Conservation (phyloP, 164 flowering plant genomes). For the Cinnamomum micranthum region DNA sequence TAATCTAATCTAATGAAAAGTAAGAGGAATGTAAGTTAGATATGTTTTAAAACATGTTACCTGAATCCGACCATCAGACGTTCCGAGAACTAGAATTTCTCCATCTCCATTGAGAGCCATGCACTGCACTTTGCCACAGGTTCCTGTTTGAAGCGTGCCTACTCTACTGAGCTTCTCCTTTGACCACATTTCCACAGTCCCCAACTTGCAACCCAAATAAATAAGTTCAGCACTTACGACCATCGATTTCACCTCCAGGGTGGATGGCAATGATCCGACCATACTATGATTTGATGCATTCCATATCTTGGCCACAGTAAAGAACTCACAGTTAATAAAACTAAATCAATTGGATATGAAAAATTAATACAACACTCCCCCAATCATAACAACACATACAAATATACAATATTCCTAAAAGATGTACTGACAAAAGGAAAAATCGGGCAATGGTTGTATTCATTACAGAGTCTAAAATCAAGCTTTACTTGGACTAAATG, state of each 20-base stretch:
- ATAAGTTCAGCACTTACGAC: constrained; percentile 63
- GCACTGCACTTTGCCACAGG: constrained; percentile 43
- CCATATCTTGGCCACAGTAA: constrained; percentile 49
- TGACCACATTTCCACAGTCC: constrained; percentile 66
- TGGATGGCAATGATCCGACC: constrained; percentile 51
- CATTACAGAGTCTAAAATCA: not conserved
- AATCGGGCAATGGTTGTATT: not conserved
- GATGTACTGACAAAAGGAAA: not conserved
- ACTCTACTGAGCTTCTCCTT: constrained; percentile 46
- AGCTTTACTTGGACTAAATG: no score
- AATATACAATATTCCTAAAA: not conserved
- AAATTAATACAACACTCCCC: not conserved
- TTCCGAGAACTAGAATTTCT: constrained; percentile 61
- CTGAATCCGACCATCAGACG: constrained; percentile 71
- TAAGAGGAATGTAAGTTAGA: not conserved
- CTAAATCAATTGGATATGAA: not conserved
- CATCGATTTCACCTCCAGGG: constrained; percentile 50
- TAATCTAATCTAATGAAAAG: not conserved
- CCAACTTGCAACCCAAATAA: constrained; percentile 67
- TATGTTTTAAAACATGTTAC: constrained; percentile 23
- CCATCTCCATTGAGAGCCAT: constrained; percentile 53
- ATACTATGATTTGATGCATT: constrained; percentile 34
- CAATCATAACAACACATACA: not conserved
- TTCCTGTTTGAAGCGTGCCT: constrained; percentile 47
- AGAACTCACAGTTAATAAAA: constrained; percentile 1